A percentile compares a stretch with the other conserved stretches of the same genome.
phyloP scores from a whole-genome alignment of 2,329 filamentous ascomycete species.

The Exophiala aquamarina region DNA sequence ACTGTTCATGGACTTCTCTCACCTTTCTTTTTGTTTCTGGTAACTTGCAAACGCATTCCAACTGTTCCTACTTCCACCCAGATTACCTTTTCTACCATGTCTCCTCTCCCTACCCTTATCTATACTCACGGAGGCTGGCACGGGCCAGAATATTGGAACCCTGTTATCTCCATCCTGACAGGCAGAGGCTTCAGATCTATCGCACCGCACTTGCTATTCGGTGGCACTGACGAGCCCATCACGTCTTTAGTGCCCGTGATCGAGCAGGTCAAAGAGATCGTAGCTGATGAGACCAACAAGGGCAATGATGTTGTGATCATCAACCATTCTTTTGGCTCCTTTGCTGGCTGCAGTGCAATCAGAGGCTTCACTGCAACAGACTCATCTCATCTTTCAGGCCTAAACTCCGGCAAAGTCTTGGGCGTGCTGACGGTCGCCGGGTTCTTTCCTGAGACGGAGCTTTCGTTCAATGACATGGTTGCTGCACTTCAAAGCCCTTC shows the following conservation, averaged over 20 bases:
- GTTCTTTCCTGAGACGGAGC: slow-evolving; percentile 37
- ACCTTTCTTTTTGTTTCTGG: too few relatives aligned
- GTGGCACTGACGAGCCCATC: slow-evolving; percentile 4
- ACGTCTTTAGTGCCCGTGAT: slow-evolving; percentile 6
- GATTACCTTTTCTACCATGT: too few relatives aligned
- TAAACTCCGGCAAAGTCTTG: slow-evolving; percentile 39
- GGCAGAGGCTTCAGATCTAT: slow-evolving; percentile 9
- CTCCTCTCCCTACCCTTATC: slow-evolving; percentile 13
- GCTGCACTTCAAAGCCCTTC: slow-evolving; percentile 44
- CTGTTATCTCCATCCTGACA: slow-evolving; percentile 2
- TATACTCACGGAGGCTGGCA: slow-evolving; percentile 17
- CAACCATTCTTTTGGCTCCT: slow-evolving; percentile 16
- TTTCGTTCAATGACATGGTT: slow-evolving; percentile 43
- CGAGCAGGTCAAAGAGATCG: slow-evolving; percentile 3
- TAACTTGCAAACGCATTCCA: too few relatives aligned
- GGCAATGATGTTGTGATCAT: slow-evolving; percentile 17
- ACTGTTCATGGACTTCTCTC: too few relatives aligned
- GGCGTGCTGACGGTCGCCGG: slow-evolving; percentile 48
- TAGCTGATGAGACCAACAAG: slow-evolving; percentile 4
- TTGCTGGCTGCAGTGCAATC: slow-evolving; percentile 12
- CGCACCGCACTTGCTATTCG: slow-evolving; percentile 7
- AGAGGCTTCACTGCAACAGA: slow-evolving; percentile 14
- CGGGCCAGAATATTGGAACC: slow-evolving; percentile 12
- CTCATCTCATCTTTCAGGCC: slow-evolving; percentile 1
- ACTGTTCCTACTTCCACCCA: too few relatives aligned